Evolutionary conservation across 129 eudicot species (phyloP), one percentile per base, ranked within the genome.

Genomic region (Kitagawia praeruptora): DNA sequence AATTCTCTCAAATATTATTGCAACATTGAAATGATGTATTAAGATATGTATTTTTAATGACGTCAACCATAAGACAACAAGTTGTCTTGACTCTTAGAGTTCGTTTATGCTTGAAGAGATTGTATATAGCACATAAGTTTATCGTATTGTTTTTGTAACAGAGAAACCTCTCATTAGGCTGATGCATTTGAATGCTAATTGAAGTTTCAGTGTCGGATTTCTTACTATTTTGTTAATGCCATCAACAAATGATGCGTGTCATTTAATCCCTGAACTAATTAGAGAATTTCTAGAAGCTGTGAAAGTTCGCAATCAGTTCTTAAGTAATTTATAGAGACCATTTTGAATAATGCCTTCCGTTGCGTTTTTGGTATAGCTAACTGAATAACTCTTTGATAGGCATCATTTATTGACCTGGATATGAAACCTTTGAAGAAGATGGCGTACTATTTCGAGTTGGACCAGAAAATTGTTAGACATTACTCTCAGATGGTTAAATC

Each of bases 341-440:
- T 27, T 19, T 25, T 45, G 64, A n/a, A 4, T 41, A 21, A 14
- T 28, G 48, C 12, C 75, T 63, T 44, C 41, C 49, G 1, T 49
- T 25, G 53, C 39, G 8, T 8, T 64, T 37, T 79, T 74, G 27
- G 61, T 80, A 56, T 76, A 27, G 77, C 64, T 73, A 28, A 77
- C 79, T 64, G 56, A 64, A 75, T 84, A 49, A 73, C 47, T 75
- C 38, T 77, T 64, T 69, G 73, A 23, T 78, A 94, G 98, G 99
- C 87, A 74, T 92, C 93, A 79, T 95, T 92, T 75, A 92, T 95
- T 78, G 99, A 95, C 88, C 85, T 95, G 85, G 99, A 95, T 86
- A 86, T 90, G 91, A 95, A 92, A 78, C 93, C 99, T 54, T 83
- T 95, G 90, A 83, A 86, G 79, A 95, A 87, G 82, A 92, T 95